Percentiles rank a stretch among this genome's conserved stretches.
phyloP scores from a whole-genome alignment of 2,329 filamentous ascomycete genomes.

The Trichoderma oligosporum region DNA sequence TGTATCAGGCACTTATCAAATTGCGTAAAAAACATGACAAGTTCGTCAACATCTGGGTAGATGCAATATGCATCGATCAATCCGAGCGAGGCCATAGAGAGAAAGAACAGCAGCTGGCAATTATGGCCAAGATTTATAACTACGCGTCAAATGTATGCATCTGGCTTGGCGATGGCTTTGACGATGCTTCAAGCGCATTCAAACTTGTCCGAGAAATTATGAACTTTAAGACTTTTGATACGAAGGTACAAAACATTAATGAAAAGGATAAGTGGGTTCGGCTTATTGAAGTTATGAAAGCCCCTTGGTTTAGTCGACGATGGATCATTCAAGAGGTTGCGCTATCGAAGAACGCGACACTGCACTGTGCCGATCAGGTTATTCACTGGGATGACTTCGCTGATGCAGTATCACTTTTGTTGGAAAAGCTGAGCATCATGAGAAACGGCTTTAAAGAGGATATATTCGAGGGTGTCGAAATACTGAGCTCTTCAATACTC shows the following conservation, averaged over 20 bases:
- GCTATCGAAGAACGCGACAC: conserved; percentile 16
- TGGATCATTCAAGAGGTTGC: conserved; percentile 23
- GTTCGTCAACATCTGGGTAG: conserved; percentile 17
- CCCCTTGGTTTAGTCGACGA: conserved; percentile 20
- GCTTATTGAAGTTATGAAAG: conserved; percentile 16
- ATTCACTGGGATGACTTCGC: conserved; percentile 5
- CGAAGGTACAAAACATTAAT: background rate
- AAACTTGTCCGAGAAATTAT: background rate
- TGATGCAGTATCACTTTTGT: background rate
- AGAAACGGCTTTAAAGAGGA: background rate
- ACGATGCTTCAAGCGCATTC: background rate
- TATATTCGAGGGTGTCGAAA: background rate
- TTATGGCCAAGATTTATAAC: conserved; percentile 2
- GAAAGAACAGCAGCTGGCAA: background rate
- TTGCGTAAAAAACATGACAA: background rate
- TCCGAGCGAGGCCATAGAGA: background rate
- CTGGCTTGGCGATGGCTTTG: background rate
- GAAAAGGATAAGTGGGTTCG: background rate
- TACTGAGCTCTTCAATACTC: background rate
- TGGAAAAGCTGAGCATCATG: background rate
- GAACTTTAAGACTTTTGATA: background rate
- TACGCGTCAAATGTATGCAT: background rate
- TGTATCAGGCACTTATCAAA: background rate
- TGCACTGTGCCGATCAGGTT: conserved; percentile 12
- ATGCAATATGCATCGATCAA: conserved; percentile 23